phyloP scores from a whole-genome alignment of 2,329 filamentous ascomycete genomes.

The Alternaria sp. region DNA sequence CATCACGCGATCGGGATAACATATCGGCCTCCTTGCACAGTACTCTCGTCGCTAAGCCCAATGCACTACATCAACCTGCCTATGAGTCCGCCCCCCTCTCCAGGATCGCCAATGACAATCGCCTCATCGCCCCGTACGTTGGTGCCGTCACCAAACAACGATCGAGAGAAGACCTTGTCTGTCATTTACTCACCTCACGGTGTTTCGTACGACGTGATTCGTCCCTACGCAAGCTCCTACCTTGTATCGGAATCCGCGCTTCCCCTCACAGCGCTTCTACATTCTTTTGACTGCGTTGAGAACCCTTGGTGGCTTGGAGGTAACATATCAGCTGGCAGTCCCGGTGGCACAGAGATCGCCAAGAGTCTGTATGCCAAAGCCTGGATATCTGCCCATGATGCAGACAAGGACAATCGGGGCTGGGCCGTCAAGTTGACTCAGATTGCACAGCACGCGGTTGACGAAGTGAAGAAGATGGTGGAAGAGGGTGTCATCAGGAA shows the following conservation, averaged over 20 bases:
- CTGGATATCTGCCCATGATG: constrained; percentile 69
- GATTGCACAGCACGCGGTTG: constrained; percentile 46
- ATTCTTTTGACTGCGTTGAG: constrained; percentile 66
- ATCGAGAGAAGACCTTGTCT: constrained; percentile 59
- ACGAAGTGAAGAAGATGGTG: constrained; percentile 39
- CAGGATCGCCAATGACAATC: constrained; percentile 41
- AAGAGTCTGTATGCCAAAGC: constrained; percentile 58
- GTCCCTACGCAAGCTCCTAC: constrained; percentile 63
- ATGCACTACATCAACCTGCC: constrained; percentile 48
- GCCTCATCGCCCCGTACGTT: constrained; percentile 42
- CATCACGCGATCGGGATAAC: constrained; percentile 75
- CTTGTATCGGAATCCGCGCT: constrained; percentile 63
- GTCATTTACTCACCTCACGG: constrained; percentile 71
- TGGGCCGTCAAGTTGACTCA: constrained; percentile 59
- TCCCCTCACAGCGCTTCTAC: constrained; percentile 68
- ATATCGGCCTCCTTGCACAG: constrained; percentile 64
- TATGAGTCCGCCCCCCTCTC: constrained; percentile 44
- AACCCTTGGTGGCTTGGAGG: constrained; percentile 69
- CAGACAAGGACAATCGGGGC: constrained; percentile 63
- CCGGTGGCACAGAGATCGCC: constrained; percentile 64
- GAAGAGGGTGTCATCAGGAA: constrained; percentile 19
- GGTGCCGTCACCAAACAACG: constrained; percentile 40
- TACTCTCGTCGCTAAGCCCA: constrained; percentile 40
- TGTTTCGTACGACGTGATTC: constrained; percentile 60
- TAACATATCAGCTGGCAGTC: constrained; percentile 62